Percentiles rank a stretch among this genome's conserved stretches.
These are phyloP conservation scores for Penicillium sp. DNA, from an alignment of 2,329 filamentous ascomycete genomes.

Conservation along the genomic window DNA sequence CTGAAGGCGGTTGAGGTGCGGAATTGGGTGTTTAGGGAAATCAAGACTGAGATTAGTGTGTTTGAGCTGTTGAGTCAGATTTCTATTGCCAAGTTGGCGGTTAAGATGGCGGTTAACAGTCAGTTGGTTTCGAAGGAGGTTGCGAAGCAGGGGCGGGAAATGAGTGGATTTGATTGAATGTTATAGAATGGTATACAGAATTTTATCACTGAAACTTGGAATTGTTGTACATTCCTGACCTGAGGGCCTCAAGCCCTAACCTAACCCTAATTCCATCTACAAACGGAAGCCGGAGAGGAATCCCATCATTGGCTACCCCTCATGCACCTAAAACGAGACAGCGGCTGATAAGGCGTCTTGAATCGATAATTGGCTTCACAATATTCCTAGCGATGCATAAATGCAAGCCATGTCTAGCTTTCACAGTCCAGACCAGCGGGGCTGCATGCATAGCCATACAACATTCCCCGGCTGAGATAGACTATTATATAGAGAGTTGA, in stretches of 20 bases:
- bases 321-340: too few relatives aligned
- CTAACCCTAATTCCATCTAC: background rate
- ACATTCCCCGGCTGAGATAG: too few relatives aligned
- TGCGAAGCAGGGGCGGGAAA: background rate
- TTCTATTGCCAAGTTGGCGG: background rate
- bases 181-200: background rate
- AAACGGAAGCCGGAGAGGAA: background rate
- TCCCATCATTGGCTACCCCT: background rate
- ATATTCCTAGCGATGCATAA: too few relatives aligned
- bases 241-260: too few relatives aligned
- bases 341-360: too few relatives aligned
- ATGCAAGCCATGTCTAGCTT: too few relatives aligned
- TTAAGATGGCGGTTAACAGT: background rate
- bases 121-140: background rate
- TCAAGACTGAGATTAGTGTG: conserved; percentile 23
- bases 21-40: conserved; percentile 15
- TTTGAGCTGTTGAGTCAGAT: conserved; percentile 27
- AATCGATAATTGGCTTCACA: too few relatives aligned
- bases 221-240: too few relatives aligned
- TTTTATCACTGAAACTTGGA: too few relatives aligned
- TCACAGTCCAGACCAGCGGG: too few relatives aligned
- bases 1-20: conserved; percentile 18
- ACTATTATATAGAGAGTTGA: too few relatives aligned
- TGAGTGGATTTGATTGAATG: background rate
- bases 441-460: background rate